Base-by-base conservation (phyloP, 768 basidiomycete genomes). In the Naganishia onofrii region DNA sequence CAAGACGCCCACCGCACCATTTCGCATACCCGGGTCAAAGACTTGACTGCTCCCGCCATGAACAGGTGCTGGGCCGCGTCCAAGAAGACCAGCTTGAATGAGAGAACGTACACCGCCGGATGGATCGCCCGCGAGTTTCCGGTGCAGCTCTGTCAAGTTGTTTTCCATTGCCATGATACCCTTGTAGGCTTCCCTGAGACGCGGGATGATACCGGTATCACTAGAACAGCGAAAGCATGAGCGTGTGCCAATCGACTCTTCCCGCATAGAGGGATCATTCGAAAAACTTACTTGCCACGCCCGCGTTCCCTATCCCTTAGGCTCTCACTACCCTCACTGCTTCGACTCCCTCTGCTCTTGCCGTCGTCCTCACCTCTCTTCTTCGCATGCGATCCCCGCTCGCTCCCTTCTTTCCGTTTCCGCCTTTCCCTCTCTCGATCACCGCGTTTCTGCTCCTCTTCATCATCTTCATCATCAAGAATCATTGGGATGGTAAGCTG, bases 141-240 rank as follows among this genome's bases (percentile, higher is more conserved):
- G 91, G 73, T 88, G 89, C 75, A 92, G 89, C 65, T 87, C 87
- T 74, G 92, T 78, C 34, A 94, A 84, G 77, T 88, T 89, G 10
- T 85, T 84, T 81, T 98, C 95, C 12, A 96, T 83, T 4, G 84
- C 84, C 9, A 89, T 88, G 75, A 97, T 93, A 26, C 83, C 86
- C 28, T 93, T 87, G 81, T 97, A 97, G 12, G 78, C 72, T 44
- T 88, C 68, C 48, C 81, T 74, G 55, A 81, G 85, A 81, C 26
- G 82, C 72, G 71, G 81, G 72, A 78, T 83, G 76, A 76, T 83
- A 73, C 77, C 81, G 74, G 83, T 87, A 83, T 65, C 58, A 60
- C 84, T 80, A 81, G 66, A 82, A 84, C 68, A 70, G 15, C 8
- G n/a, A n/a, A 17, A 2, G 15, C 15, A 71, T 56, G 8, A 29